phyloP scores from a whole-genome alignment of 202 grass and related monocot species.

The Saccharum hybrid region DNA sequence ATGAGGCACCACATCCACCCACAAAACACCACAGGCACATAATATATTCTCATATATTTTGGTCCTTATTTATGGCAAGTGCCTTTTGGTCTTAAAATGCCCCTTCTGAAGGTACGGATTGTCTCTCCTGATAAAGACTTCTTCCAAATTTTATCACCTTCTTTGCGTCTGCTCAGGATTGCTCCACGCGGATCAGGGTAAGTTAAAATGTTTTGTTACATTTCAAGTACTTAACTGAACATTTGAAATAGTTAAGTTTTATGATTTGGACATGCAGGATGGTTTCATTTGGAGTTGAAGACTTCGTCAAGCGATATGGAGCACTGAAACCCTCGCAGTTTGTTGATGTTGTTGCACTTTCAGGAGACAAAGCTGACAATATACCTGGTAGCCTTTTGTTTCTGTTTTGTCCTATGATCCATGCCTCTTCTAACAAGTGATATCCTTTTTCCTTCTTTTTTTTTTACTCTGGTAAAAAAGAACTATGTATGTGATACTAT shows the following conservation, averaged over 20 bases:
- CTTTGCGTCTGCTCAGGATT: constrained; percentile 82
- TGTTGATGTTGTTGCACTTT: constrained; percentile 91
- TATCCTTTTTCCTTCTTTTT: constrained; percentile 32
- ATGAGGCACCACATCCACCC: not conserved
- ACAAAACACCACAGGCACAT: not conserved
- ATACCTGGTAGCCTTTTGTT: constrained; percentile 75
- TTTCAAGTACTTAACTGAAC: constrained; percentile 18
- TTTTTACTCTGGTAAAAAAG: not conserved
- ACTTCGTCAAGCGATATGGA: constrained; percentile 84
- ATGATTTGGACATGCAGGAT: constrained; percentile 64
- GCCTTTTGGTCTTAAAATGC: constrained; percentile 37
- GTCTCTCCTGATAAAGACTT: constrained; percentile 99
- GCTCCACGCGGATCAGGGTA: constrained; percentile 77
- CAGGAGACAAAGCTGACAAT: constrained; percentile 94
- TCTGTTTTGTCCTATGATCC: constrained; percentile 22
- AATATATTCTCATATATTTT: constrained; percentile 33
- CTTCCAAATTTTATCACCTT: constrained; percentile 97
- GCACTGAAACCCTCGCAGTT: constrained; percentile 86
- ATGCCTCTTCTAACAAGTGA: constrained; percentile 18
- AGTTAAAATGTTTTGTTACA: constrained; percentile 45
- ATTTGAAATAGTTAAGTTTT: constrained; percentile 38
- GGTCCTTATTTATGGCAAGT: constrained; percentile 23
- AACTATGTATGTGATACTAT: not conserved
- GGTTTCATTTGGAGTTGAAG: constrained; percentile 98
- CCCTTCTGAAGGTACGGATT: constrained; percentile 72